These are phyloP conservation scores for Fraxinus floribunda DNA, from an alignment of 305 asterid genomes.

Conservation along the genomic window DNA sequence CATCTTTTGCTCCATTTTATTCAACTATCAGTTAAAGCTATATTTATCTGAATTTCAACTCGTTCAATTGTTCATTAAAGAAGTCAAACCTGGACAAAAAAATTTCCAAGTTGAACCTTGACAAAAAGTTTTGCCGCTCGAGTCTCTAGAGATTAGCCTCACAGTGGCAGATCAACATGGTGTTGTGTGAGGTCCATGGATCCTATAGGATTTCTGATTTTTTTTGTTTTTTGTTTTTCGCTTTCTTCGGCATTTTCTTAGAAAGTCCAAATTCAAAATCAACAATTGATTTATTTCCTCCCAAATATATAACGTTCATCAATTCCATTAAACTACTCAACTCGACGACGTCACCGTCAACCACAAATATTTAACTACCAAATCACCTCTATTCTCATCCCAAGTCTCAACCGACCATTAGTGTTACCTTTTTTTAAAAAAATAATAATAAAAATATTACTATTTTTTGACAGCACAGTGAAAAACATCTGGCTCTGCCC, in stretches of 20 bases:
- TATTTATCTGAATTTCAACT: too few species aligned
- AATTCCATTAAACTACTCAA: neutral
- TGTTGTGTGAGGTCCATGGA: neutral
- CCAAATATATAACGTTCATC: neutral
- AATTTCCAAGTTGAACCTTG: neutral
- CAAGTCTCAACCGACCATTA: neutral
- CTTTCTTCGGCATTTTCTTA: neutral
- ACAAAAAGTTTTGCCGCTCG: neutral
- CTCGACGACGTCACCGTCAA: neutral
- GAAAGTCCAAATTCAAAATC: neutral
- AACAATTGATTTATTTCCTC: neutral
- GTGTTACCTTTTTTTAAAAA: neutral
- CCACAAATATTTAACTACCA: neutral
- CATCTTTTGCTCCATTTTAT: too few species aligned
- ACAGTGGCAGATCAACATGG: neutral
- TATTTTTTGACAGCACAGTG: neutral
- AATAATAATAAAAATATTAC: neutral
- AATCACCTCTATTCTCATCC: neutral
- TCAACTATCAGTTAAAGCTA: too few species aligned
- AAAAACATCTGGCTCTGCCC: neutral
- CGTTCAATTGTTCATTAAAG: neutral
- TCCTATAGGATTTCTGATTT: neutral
- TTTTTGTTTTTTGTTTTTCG: neutral
- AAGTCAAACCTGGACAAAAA: neutral
- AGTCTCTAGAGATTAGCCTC: neutral